Base-by-base conservation (phyloP, 345 rosid genomes). In the Citrus sp. region DNA sequence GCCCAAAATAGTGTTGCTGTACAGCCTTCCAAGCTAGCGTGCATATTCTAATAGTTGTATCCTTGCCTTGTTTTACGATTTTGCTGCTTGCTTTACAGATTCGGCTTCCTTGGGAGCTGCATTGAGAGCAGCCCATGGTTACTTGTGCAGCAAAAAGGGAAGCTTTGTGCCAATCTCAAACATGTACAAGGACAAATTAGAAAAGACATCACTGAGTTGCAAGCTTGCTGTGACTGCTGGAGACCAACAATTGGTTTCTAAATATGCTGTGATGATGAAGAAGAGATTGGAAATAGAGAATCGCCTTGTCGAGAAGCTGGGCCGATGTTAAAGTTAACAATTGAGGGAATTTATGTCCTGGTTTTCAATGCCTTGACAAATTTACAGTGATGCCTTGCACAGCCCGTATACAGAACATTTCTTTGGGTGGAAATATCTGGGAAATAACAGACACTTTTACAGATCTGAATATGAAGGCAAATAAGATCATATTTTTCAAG, bases 91-190 rank as follows among this genome's bases (percentile, higher is more conserved):
- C 32, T 72, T 32, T 58, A 61, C 89, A 93, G 99, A 90, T 87
- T 94, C 98, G 13, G 99, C 98, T 71, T 94, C 98, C 21, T 88
- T 92, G n/a, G 97, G 97, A 85, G 98, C 94, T 70, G 97, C 98
- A 40, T 78, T 94, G 75, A 92, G 97, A 76, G 98, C 97, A 40
- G 97, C 95, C 4, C 95, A 94, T 32, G 97, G 98, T 62, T 96
- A 96, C 97, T 62, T 92, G 73, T 96, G 99, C 90, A 85, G 77
- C 83, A 85, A 81, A 65, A 86, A 87, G 55, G 94, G 95, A 69
- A 85, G 85, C 62, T 94, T 96, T 42, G 86, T 91, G 65, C 88
- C 92, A 5, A 89, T 92, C 25, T 87, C 99, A 16, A 3, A 72
- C 55, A 79, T 94, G 85, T 96, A 91, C 84, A 75, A 83, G 79